phyloP scores from a whole-genome alignment of 2,329 filamentous ascomycete genomes.

The Nemania serpens region DNA sequence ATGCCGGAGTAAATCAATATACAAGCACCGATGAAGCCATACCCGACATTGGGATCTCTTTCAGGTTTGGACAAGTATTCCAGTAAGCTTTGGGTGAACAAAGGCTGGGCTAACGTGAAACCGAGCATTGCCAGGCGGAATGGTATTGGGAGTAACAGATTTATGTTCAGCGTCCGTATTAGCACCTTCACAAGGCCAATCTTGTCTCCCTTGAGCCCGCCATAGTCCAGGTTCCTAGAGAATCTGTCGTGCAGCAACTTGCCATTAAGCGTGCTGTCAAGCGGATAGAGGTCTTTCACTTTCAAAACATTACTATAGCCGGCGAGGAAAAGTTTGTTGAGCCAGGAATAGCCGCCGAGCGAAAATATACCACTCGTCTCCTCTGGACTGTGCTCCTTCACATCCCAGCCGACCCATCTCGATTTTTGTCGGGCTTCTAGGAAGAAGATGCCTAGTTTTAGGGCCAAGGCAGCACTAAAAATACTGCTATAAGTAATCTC shows the following conservation, averaged over 20 bases:
- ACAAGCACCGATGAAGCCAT: slow-evolving; percentile 50
- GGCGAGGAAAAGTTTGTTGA: slow-evolving; percentile 41
- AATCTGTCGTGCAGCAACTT: slow-evolving; percentile 30
- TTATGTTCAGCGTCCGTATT: slow-evolving; percentile 24
- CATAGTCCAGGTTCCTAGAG: slow-evolving; percentile 20
- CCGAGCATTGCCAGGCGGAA: slow-evolving; percentile 37
- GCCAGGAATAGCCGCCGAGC: slow-evolving; percentile 41
- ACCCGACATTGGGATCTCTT: slow-evolving; percentile 39
- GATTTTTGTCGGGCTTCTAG: slow-evolving; percentile 47
- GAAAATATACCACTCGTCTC: slow-evolving; percentile 41
- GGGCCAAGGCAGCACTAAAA: slow-evolving; percentile 42
- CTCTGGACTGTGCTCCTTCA: slow-evolving; percentile 45
- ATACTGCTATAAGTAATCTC: slow-evolving; percentile 38
- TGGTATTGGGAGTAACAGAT: slow-evolving; percentile 35
- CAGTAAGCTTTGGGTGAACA: slow-evolving; percentile 42
- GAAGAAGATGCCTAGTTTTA: slow-evolving; percentile 46
- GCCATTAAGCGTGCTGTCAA: slow-evolving; percentile 34
- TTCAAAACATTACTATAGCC: slow-evolving; percentile 45
- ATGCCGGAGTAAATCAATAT: slow-evolving; percentile 49
- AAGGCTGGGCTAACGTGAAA: slow-evolving; percentile 43
- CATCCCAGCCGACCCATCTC: slow-evolving; percentile 46
- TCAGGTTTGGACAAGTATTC: slow-evolving; percentile 36
- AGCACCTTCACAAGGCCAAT: slow-evolving; percentile 27
- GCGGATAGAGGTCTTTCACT: slow-evolving; percentile 42
- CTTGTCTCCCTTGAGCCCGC: slow-evolving; percentile 16